Conservation (phyloP, 2,329 filamentous ascomycete species). For the Clarireedia monteithiana region DNA sequence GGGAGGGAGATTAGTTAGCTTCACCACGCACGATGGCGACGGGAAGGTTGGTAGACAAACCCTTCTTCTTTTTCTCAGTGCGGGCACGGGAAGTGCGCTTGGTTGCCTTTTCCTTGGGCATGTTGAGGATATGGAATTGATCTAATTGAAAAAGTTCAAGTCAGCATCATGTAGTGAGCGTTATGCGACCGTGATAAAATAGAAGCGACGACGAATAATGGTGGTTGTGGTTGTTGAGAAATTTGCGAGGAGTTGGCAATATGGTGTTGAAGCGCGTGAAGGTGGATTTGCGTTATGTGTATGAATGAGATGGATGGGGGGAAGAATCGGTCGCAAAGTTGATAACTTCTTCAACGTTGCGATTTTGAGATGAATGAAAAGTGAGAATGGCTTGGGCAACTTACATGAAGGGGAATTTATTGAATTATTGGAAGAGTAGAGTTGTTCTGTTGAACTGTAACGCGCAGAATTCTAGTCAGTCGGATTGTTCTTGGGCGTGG, state of each 20-base stretch:
- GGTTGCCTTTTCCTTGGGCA: constrained; percentile 61
- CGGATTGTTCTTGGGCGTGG: not conserved
- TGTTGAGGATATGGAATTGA: constrained; percentile 32
- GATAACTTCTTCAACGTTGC: constrained; percentile 15
- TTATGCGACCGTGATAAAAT: constrained; percentile 11
- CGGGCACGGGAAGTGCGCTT: constrained; percentile 53
- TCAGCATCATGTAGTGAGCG: constrained; percentile 11
- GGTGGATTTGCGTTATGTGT: not conserved
- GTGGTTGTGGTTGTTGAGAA: constrained; percentile 11
- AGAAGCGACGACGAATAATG: constrained; percentile 6
- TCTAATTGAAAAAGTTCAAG: constrained; percentile 17
- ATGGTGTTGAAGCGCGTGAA: not conserved
- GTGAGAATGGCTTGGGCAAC: constrained; percentile 10
- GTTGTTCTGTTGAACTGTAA: constrained; percentile 16
- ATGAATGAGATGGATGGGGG: constrained; percentile 8
- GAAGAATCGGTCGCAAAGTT: constrained; percentile 20
- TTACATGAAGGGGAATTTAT: constrained; percentile 15
- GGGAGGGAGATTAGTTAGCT: not conserved
- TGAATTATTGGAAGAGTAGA: constrained; percentile 3
- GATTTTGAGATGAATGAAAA: constrained; percentile 12
- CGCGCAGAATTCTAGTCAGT: constrained; percentile 14
- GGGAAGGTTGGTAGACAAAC: constrained; percentile 34
- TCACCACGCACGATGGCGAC: constrained; percentile 2
- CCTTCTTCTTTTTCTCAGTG: constrained; percentile 67
- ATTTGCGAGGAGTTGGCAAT: not conserved